Percentiles rank a stretch among this genome's conserved stretches.
These are phyloP conservation scores for Vigna nakashimae DNA, from an alignment of 306 rosid species.

Conservation along the genomic window DNA sequence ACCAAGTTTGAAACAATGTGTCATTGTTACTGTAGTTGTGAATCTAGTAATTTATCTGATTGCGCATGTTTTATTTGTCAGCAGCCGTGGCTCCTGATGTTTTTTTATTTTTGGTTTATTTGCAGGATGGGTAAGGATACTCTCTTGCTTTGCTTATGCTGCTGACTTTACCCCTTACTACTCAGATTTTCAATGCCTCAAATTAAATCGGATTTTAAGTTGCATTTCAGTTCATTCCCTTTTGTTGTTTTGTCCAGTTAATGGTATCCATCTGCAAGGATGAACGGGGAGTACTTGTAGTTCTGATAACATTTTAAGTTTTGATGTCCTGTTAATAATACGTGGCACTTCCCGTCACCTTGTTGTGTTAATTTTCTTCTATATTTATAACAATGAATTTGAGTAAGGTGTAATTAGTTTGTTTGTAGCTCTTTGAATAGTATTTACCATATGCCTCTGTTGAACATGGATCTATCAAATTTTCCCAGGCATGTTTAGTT, in stretches of 20 bases:
- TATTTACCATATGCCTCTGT: neutral
- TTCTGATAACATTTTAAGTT: neutral
- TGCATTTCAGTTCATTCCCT: conserved; percentile 31
- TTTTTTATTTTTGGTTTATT: conserved; percentile 42
- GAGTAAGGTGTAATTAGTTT: neutral
- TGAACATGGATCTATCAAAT: neutral
- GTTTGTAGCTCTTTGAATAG: neutral
- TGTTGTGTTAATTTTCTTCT: conserved; percentile 20
- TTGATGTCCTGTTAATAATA: neutral
- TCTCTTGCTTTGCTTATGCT: conserved; percentile 41
- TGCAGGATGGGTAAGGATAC: conserved; percentile 93
- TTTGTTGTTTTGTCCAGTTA: conserved; percentile 12
- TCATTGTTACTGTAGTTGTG: too few relatives aligned
- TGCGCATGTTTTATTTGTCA: neutral
- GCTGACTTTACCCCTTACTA: neutral
- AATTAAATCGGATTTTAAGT: conserved; percentile 43
- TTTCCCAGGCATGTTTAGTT: neutral
- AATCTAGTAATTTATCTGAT: neutral
- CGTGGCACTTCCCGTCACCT: neutral
- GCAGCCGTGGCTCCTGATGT: conserved; percentile 21
- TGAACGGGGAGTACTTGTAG: neutral
- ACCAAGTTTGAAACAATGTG: neutral
- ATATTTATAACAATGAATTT: neutral
- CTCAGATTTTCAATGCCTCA: conserved; percentile 28
- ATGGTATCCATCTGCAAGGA: neutral